Conservation (phyloP, 2,329 filamentous ascomycete genomes). For the Penicillium palitans region DNA sequence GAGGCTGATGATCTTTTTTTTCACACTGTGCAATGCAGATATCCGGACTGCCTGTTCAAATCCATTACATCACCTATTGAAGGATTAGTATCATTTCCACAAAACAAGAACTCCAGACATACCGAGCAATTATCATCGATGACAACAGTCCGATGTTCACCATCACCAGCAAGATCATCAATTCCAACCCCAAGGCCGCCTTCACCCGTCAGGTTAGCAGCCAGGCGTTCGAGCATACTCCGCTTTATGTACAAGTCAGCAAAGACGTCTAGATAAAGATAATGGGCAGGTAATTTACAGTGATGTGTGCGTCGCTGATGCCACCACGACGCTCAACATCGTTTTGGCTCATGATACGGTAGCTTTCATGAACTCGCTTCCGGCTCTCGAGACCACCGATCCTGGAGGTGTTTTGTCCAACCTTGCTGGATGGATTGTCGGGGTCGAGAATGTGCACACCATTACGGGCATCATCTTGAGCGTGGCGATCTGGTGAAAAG, state of each 20-base stretch:
- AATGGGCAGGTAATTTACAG: constrained; percentile 41
- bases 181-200: constrained; percentile 26
- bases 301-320: constrained; percentile 58
- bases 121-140: constrained; percentile 50
- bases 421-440: constrained; percentile 40
- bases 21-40: neutral
- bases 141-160: constrained; percentile 37
- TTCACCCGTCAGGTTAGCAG: constrained; percentile 43
- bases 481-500: constrained; percentile 61
- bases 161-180: constrained; percentile 27
- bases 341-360: constrained; percentile 63
- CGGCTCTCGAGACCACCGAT: constrained; percentile 55
- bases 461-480: constrained; percentile 57
- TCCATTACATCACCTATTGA: constrained; percentile 36
- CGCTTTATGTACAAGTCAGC: constrained; percentile 36
- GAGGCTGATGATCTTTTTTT: neutral
- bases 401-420: constrained; percentile 28
- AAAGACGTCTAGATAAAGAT: neutral
- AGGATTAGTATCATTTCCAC: constrained; percentile 9
- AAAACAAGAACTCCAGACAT: constrained; percentile 20
- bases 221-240: constrained; percentile 50
- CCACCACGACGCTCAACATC: constrained; percentile 60
- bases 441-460: constrained; percentile 60
- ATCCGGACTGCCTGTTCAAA: neutral
- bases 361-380: constrained; percentile 60